Evolutionary conservation across 352 stramenopile genomes (phyloP).

Genomic region (Phytophthora vignae): DNA sequence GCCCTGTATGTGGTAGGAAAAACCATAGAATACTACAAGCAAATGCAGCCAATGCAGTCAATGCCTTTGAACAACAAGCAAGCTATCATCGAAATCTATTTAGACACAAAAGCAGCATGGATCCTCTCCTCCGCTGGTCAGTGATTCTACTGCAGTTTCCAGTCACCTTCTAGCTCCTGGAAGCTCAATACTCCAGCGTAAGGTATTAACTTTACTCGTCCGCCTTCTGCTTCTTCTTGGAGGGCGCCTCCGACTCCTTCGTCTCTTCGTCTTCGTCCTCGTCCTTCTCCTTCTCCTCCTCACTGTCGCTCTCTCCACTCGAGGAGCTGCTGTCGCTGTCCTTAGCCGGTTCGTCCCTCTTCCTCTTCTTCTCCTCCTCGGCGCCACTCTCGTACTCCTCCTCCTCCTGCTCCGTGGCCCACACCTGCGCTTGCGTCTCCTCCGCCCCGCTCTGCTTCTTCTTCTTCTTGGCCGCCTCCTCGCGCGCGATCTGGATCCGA

Average conservation of each 20-base stretch:
- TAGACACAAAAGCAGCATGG: not conserved
- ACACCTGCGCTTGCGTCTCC: constrained; percentile 39
- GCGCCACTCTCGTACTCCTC: constrained; percentile 59
- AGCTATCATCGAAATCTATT: constrained; percentile 3
- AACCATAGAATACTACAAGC: not conserved
- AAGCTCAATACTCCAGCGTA: too few species aligned
- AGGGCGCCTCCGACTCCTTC: constrained; percentile 31
- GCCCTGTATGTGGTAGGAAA: constrained; percentile 37
- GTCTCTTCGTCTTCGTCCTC: constrained; percentile 25
- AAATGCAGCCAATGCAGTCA: not conserved
- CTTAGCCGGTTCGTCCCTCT: constrained; percentile 22
- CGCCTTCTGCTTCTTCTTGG: constrained; percentile 38
- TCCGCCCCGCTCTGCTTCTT: not conserved
- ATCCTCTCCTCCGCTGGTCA: too few species aligned
- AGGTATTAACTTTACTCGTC: constrained; percentile 14
- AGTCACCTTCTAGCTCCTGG: too few species aligned
- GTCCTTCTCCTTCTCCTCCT: constrained; percentile 20
- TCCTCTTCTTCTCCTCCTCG: constrained; percentile 43
- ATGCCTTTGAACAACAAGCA: not conserved
- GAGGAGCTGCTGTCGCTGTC: constrained; percentile 44
- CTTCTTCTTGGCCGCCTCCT: constrained; percentile 60
- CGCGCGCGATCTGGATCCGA: constrained; percentile 94
- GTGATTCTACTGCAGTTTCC: too few species aligned
- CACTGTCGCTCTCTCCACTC: constrained; percentile 36
- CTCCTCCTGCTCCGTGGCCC: constrained; percentile 73